Conservation (phyloP, 768 basidiomycete species). For the Lactarius trivialis region DNA sequence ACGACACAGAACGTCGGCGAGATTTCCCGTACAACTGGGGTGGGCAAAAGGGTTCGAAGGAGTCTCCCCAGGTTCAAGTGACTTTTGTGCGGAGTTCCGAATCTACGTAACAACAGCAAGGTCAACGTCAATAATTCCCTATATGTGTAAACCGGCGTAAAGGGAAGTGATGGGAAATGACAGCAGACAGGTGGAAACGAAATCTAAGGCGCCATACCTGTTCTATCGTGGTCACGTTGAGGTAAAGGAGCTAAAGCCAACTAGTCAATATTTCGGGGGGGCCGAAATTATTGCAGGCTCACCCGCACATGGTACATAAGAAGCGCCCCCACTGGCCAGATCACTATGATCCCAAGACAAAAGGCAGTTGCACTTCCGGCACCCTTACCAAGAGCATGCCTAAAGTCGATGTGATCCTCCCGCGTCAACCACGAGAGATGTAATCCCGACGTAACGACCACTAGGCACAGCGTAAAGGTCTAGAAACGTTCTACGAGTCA, state of each 20-base stretch:
- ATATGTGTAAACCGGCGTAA: constrained; percentile 19
- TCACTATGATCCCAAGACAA: constrained; percentile 56
- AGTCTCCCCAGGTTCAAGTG: constrained; percentile 52
- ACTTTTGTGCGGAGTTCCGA: constrained; percentile 76
- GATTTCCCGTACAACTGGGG: constrained; percentile 66
- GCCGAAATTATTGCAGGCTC: constrained; percentile 29
- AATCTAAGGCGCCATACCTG: constrained; percentile 44
- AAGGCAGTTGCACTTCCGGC: constrained; percentile 82
- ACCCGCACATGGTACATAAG: constrained; percentile 83
- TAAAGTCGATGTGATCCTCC: constrained; percentile 42
- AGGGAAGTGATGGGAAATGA: constrained; percentile 12
- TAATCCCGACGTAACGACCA: constrained; percentile 77
- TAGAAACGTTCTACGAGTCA: constrained; percentile 29
- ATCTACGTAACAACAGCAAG: constrained; percentile 43
- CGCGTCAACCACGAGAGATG: constrained; percentile 68
- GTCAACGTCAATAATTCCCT: constrained; percentile 15
- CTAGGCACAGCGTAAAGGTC: constrained; percentile 67
- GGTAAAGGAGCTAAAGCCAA: constrained; percentile 54
- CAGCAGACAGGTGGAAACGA: constrained; percentile 21
- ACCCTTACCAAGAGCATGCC: constrained; percentile 41
- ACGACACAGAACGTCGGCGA: constrained; percentile 70
- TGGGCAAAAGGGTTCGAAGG: constrained; percentile 87
- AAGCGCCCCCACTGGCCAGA: constrained; percentile 80
- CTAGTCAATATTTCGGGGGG: constrained; percentile 11
- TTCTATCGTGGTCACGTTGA: constrained; percentile 95